Percentiles rank a stretch among this genome's conserved stretches.
phyloP scores from a whole-genome alignment of 768 basidiomycete species.

The Kwoniella newhampshirensis region DNA sequence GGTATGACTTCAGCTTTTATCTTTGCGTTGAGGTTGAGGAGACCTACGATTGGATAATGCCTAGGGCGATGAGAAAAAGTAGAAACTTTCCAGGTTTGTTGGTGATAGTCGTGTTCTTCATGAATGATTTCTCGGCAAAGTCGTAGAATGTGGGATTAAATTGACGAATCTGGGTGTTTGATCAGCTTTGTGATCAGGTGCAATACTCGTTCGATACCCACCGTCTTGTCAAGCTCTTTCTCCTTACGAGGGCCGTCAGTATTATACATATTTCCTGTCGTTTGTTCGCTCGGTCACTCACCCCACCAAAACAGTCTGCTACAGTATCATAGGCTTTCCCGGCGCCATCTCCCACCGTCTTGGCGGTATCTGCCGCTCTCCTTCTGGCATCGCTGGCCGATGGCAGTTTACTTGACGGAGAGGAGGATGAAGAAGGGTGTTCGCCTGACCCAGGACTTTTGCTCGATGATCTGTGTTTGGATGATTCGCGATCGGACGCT shows the following conservation, averaged over 20 bases:
- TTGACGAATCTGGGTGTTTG: conserved; percentile 18
- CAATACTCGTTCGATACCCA: too few species aligned
- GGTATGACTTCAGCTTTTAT: too few species aligned
- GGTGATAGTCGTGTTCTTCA: conserved; percentile 18
- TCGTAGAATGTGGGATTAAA: conserved; percentile 38
- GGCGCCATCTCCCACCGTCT: conserved; percentile 20
- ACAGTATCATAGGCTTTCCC: conserved; percentile 20
- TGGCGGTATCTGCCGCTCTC: conserved; percentile 22
- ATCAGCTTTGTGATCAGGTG: background rate
- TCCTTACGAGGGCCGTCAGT: conserved; percentile 27
- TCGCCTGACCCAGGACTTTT: too few species aligned
- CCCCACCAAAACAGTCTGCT: conserved; percentile 36
- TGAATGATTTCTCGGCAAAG: conserved; percentile 35
- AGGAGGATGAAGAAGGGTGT: too few species aligned
- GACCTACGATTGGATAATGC: conserved; percentile 36
- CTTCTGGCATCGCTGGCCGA: conserved; percentile 1
- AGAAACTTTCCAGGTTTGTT: conserved; percentile 38
- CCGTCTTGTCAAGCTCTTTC: conserved; percentile 28
- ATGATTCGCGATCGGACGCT: too few species aligned
- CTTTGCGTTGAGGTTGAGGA: background rate
- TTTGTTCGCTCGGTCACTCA: conserved; percentile 9
- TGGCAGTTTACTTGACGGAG: too few species aligned
- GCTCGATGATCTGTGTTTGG: too few species aligned
- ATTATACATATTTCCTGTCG: background rate
- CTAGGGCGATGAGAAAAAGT: conserved; percentile 26